Percentiles rank a stretch among this genome's conserved stretches.
phyloP scores from a whole-genome alignment of 768 basidiomycete genomes.

The Sporobolomyces roseus region DNA sequence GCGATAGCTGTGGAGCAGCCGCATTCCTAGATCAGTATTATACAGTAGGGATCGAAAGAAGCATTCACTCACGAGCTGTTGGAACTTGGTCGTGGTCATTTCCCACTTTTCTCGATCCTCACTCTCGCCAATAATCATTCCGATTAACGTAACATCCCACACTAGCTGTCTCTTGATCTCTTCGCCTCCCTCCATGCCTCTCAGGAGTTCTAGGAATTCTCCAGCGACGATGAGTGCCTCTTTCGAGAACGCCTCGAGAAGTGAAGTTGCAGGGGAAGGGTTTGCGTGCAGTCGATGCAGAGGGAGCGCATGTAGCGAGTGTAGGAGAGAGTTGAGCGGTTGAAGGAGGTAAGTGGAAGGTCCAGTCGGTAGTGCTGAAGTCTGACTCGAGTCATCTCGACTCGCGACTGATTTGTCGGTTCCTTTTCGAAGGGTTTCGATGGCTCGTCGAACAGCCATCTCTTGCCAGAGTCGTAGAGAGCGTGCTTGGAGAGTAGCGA shows the following conservation, averaged over 20 bases:
- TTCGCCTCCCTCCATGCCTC: neutral
- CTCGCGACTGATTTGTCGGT: neutral
- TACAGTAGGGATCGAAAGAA: neutral
- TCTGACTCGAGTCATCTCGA: neutral
- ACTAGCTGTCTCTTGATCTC: slow-evolving; percentile 9
- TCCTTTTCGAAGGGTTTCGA: neutral
- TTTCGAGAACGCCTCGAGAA: neutral
- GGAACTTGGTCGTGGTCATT: neutral
- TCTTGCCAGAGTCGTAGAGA: slow-evolving; percentile 17
- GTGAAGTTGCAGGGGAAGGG: neutral
- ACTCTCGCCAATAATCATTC: slow-evolving; percentile 1
- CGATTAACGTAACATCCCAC: slow-evolving; percentile 23
- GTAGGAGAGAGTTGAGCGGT: neutral
- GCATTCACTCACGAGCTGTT: neutral
- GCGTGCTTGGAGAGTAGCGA: slow-evolving; percentile 1
- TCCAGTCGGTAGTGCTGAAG: neutral
- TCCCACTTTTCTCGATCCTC: neutral
- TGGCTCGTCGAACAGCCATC: slow-evolving; percentile 11
- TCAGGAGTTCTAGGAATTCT: neutral
- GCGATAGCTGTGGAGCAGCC: neutral
- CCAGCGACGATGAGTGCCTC: neutral
- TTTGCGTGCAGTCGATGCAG: neutral
- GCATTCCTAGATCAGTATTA: neutral
- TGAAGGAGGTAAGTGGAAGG: neutral
- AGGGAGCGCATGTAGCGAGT: neutral